These are phyloP conservation scores for Datura wrightii DNA, from an alignment of 257 asterid species.

Conservation along the genomic window DNA sequence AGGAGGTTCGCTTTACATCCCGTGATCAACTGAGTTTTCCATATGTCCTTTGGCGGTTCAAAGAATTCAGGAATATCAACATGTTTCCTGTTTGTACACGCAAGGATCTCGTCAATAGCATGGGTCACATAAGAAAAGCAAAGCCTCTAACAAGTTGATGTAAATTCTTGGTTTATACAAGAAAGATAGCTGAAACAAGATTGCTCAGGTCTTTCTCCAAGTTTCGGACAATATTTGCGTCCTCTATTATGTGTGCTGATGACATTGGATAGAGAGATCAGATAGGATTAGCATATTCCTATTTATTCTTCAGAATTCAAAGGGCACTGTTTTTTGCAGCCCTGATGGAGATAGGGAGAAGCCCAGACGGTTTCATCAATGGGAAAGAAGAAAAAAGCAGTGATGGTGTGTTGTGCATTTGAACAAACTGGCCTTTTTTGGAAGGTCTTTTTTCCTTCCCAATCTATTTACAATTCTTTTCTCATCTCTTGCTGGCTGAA, in stretches of 20 bases:
- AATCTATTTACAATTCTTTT: background rate
- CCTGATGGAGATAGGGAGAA: background rate
- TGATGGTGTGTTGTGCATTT: background rate
- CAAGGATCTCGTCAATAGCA: conserved; percentile 96
- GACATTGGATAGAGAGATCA: background rate
- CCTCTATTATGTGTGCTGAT: conserved; percentile 23
- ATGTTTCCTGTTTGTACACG: conserved; percentile 95
- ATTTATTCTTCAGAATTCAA: background rate
- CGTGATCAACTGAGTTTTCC: conserved; percentile 98
- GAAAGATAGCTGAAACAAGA: background rate
- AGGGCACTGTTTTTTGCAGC: conserved; percentile 28
- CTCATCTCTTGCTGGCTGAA: background rate
- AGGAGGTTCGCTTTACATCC: conserved; percentile 96
- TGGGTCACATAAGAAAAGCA: conserved; percentile 96
- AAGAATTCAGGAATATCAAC: conserved; percentile 61
- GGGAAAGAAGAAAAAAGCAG: background rate
- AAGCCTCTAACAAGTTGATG: conserved; percentile 70
- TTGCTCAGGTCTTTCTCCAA: background rate
- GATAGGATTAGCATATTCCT: conserved; percentile 20
- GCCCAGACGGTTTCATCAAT: background rate
- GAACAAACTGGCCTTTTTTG: conserved; percentile 9
- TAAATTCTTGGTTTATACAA: background rate
- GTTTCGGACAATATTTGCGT: background rate
- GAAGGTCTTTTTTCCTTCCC: background rate
- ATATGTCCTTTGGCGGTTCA: conserved; percentile 85